Conservation (phyloP, 768 basidiomycete species). For the Coprinellus micaceus region DNA sequence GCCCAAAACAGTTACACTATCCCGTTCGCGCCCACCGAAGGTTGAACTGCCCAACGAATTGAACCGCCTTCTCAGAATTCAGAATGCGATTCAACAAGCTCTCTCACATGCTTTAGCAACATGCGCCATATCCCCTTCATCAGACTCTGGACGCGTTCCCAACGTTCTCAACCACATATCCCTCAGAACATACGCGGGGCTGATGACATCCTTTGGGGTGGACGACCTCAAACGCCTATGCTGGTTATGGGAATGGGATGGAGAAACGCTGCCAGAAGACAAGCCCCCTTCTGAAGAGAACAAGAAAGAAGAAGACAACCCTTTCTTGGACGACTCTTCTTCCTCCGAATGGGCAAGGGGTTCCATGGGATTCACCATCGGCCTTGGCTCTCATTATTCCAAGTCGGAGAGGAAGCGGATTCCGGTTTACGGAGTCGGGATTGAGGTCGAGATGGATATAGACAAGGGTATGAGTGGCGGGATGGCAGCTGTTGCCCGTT, state of each 20-base stretch:
- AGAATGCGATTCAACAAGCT: conserved; percentile 74
- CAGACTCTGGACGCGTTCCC: conserved; percentile 70
- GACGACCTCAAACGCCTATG: conserved; percentile 73
- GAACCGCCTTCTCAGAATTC: conserved; percentile 56
- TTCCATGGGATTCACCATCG: conserved; percentile 75
- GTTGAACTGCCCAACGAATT: conserved; percentile 52
- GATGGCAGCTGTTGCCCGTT: conserved; percentile 87
- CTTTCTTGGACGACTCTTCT: conserved; percentile 53
- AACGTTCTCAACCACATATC: conserved; percentile 80
- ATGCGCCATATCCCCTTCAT: conserved; percentile 70
- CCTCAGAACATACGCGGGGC: conserved; percentile 61
- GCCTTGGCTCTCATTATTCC: conserved; percentile 68
- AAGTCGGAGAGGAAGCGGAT: conserved; percentile 62
- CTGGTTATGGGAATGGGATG: conserved; percentile 91
- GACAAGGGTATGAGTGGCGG: conserved; percentile 76
- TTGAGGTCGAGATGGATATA: conserved; percentile 83
- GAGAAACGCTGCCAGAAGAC: conserved; percentile 33
- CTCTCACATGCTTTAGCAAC: conserved; percentile 84
- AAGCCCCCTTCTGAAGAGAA: conserved; percentile 2
- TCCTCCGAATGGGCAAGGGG: conserved; percentile 74
- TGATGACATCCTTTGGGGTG: conserved; percentile 59
- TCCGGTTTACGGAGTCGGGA: conserved; percentile 80
- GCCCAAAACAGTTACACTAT: conserved; percentile 45
- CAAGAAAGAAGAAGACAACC: conserved; percentile 58
- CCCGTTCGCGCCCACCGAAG: conserved; percentile 17